Base-by-base conservation (phyloP, 202 grass and related monocot genomes). In the Dendrocalamus latiflorus region DNA sequence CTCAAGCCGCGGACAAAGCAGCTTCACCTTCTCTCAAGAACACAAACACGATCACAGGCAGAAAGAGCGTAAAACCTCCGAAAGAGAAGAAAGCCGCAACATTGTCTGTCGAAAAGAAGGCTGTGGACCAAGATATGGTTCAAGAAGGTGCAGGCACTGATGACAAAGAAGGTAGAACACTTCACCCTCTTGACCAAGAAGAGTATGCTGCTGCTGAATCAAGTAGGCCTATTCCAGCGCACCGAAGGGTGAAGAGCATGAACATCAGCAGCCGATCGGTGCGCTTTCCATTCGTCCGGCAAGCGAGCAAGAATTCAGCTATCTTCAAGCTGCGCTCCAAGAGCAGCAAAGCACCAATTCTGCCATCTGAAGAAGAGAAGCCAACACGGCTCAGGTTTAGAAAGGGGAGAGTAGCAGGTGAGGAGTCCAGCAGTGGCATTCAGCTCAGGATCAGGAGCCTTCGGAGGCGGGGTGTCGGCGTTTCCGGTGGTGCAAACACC, bases 371-470 rank as follows among this genome's bases (percentile, higher is more conserved):
- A 10, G 78, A 76, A 34, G 61, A 70, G 50, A 77, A 65, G 18
- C 50, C 70, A 3, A 74, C 69, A 57, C 86, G 87, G 73, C n/a
- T 97, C 45, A 84, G 66, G 70, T 92, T 85, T 34, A 89, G 90
- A 45, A 89, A 83, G 55, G 77, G 83, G 42, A 81, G 75, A 68
- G 75, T 57, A 24, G 83, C 80, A 1, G 89, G 47, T 15, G 91
- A 80, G 28, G 78, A 53, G 13, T 1, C 34, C 25, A 6, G 70
- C 42, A 17, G 5, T 14, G 75, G 77, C 30, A 28, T 91, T 15
- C 92, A 89, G 54, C 75, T 89, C 21, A 91, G 88, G 80, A 89
- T 71, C 17, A 86, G 84, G 72, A 94, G 90, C 74, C 89, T 94
- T 6, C 47, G 78, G 55, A 78, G 86, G 69, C 85, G 82, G 22